Conservation (phyloP, 306 rosid species). For the Prinsepia uniflora region DNA sequence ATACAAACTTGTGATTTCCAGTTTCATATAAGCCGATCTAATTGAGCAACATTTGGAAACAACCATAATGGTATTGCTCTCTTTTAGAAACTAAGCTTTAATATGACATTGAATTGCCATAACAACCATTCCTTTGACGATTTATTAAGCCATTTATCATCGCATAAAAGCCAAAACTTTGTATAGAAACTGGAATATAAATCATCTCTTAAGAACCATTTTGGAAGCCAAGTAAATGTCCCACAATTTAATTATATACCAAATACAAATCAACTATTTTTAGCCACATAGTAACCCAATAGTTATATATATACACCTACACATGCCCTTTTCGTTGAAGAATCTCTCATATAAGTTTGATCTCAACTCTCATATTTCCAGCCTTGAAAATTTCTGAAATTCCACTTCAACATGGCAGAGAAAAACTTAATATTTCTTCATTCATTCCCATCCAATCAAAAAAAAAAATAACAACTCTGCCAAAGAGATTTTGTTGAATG, state of each 20-base stretch:
- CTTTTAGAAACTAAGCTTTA: not conserved
- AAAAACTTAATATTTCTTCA: too few species aligned
- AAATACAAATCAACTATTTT: not conserved
- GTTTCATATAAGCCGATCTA: not conserved
- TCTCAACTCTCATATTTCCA: not conserved
- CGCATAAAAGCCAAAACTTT: not conserved
- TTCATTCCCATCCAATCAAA: too few species aligned
- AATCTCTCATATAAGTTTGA: too few species aligned
- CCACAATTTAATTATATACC: constrained; percentile 1
- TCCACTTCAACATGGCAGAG: constrained; percentile 7
- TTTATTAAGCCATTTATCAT: not conserved
- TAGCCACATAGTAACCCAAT: too few species aligned
- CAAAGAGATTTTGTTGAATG: constrained; percentile 54
- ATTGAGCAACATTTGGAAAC: not conserved
- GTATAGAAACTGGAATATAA: not conserved
- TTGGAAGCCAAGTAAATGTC: not conserved
- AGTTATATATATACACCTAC: too few species aligned
- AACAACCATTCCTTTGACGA: too few species aligned
- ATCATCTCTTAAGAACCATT: not conserved
- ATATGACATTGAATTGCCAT: not conserved
- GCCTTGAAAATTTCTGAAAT: not conserved
- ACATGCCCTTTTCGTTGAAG: too few species aligned
- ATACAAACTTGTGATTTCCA: not conserved
- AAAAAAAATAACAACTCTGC: constrained; percentile 18
- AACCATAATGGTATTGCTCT: not conserved